Percentiles rank a stretch among this genome's conserved stretches.
Evolutionary conservation across 371 early-diverging fungal species (phyloP).

Genomic region (Mortierella sp.): DNA sequence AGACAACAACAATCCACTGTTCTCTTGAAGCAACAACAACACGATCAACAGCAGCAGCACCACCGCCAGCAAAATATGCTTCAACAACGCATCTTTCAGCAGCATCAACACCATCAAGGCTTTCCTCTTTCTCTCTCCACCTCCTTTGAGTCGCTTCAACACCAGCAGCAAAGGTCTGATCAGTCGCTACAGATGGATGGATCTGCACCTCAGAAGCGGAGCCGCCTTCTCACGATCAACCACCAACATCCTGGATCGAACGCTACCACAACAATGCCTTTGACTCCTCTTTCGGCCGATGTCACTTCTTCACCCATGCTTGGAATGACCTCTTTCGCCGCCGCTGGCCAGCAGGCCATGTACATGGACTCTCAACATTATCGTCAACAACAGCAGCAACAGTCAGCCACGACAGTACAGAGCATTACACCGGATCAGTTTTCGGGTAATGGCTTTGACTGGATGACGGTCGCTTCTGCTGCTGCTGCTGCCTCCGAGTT

Average conservation of each 20-base stretch:
- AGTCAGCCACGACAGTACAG: constrained; percentile 24
- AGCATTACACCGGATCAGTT: constrained; percentile 38
- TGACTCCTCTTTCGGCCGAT: constrained; percentile 35
- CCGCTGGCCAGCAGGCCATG: constrained; percentile 19
- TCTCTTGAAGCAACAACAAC: not conserved
- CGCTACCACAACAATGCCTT: constrained; percentile 12
- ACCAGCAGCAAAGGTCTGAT: constrained; percentile 5
- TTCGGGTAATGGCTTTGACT: constrained; percentile 27
- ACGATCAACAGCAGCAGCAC: not conserved
- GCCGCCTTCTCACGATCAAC: constrained; percentile 15
- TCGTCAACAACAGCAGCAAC: constrained; percentile 19
- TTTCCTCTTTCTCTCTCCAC: constrained; percentile 29
- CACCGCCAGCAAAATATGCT: constrained; percentile 14
- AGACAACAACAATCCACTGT: not conserved
- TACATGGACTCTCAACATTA: constrained; percentile 26
- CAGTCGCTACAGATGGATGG: not conserved
- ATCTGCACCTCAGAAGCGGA: constrained; percentile 21
- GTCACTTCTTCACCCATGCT: constrained; percentile 9
- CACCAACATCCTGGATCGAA: constrained; percentile 17
- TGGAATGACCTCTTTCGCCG: constrained; percentile 1
- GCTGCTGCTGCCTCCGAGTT: constrained; percentile 28
- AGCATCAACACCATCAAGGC: constrained; percentile 27
- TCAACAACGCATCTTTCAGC: constrained; percentile 24
- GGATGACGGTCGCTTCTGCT: constrained; percentile 24
- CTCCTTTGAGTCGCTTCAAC: constrained; percentile 10